These are phyloP conservation scores for Phyllosticta citribraziliensis DNA, from an alignment of 2,329 filamentous ascomycete species.

Conservation along the genomic window DNA sequence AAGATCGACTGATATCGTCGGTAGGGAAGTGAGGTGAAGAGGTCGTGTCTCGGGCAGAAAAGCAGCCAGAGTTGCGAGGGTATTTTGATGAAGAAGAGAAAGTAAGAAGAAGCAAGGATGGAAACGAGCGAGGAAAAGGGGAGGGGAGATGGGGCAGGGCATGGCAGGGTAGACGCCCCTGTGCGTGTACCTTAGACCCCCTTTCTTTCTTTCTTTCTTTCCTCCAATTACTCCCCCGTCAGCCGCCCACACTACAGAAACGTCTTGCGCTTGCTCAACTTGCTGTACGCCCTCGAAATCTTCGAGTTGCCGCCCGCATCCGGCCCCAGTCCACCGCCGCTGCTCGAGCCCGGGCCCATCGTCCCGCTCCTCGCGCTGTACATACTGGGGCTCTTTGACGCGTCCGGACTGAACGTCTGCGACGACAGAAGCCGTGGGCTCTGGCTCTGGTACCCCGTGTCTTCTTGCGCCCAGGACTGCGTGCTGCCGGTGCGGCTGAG, in stretches of 20 bases:
- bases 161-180: no score
- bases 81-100: neutral
- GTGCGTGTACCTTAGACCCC: no score
- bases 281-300: slow-evolving; percentile 2
- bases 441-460: neutral
- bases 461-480: neutral
- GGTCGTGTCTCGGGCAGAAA: no score
- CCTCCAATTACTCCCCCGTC: no score
- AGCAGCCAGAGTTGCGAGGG: no score
- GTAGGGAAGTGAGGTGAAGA: no score
- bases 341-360: neutral
- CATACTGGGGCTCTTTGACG: neutral
- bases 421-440: neutral
- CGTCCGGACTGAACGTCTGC: neutral
- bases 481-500: neutral
- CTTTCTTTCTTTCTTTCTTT: no score
- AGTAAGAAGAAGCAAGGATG: neutral
- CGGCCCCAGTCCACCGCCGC: neutral
- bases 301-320: neutral
- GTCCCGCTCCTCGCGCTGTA: neutral
- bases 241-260: neutral
- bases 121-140: no score
- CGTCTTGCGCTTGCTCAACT: slow-evolving; percentile 7
- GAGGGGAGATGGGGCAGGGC: no score
- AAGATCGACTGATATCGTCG: no score